Base-by-base conservation (phyloP, 73 alveolate species). In the Paramecium bursaria region DNA sequence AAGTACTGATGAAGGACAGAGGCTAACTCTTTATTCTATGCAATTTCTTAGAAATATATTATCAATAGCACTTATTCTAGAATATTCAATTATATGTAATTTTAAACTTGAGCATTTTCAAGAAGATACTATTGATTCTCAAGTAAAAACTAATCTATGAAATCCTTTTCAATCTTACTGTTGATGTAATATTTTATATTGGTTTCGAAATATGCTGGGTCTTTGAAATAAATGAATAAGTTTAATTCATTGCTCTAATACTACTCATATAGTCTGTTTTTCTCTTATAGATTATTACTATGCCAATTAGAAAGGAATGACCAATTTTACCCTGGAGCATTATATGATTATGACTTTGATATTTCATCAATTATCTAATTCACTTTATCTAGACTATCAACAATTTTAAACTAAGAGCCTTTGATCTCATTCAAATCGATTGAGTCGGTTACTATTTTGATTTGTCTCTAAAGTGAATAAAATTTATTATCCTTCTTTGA, bases 141-240 rank as follows among this genome's bases (percentile, higher is more conserved):
- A 19, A 76, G 55, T 27, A 90, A 55, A 44, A 42, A 90, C 23
- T 46, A n/a, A 46, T 91, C 96, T 9, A 93, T 53, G 73, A 91
- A 73, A 7, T 87, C 53, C 61, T 92, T 94, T 73, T 94, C 94
- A 88, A 94, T 90, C 77, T 94, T 94, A 51, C 49, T 33, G 19
- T 17, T 49, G 11, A 94, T 23, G 73, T 76, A 90, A 27, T 95
- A 94, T 53, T 74, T 52, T 10, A 87, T 94, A 44, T 91, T 91
- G 19, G 31, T 42, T 11, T 74, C 85, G 60, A 94, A 94, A 86
- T 75, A 94, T 42, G 50, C 77, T 7, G 51, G 22, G 51, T 94
- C 98, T 73, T 85, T 92, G 35, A 75, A 52, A 88, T 54, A 90
- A 49, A 94, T 46, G 75, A 94, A 94, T 10, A 92, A 9, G 74